Evolutionary conservation across 208 protist genomes (phyloP).

Genomic region (Leishmania lainsoni): DNA sequence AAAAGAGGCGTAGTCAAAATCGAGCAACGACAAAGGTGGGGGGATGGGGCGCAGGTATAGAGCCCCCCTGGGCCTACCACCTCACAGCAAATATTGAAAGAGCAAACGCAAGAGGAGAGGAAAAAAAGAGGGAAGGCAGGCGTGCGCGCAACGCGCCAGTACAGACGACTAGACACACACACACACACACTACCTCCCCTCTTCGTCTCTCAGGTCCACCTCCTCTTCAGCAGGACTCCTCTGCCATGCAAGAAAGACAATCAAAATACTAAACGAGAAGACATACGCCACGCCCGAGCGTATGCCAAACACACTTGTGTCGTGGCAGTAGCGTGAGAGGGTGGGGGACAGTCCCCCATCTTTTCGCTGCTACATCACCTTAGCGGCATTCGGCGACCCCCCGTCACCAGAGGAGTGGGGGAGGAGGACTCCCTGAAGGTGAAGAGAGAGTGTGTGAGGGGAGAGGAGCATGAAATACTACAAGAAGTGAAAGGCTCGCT

Average conservation of each 20-base stretch:
- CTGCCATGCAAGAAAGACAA: not conserved
- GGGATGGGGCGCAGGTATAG: not conserved
- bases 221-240: not conserved
- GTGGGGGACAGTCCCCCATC: not conserved
- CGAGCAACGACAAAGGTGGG: not conserved
- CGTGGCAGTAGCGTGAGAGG: not conserved
- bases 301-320: not conserved
- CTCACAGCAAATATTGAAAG: not conserved
- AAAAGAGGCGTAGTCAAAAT: not conserved
- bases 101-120: not conserved
- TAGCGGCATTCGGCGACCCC: not conserved
- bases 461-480: not conserved
- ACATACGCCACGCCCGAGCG: no score
- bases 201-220: not conserved
- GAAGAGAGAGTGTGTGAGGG: not conserved
- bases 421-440: not conserved
- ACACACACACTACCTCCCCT: not conserved
- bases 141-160: not conserved
- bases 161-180: not conserved
- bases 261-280: no score
- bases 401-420: no score
- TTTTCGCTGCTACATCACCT: not conserved
- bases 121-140: not conserved
- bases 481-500: not conserved
- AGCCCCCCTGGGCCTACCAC: not conserved